A percentile compares a stretch with the other conserved stretches of the same genome.
phyloP scores from a whole-genome alignment of 2,329 filamentous ascomycete species.

The Nannizziopsis barbatae region DNA sequence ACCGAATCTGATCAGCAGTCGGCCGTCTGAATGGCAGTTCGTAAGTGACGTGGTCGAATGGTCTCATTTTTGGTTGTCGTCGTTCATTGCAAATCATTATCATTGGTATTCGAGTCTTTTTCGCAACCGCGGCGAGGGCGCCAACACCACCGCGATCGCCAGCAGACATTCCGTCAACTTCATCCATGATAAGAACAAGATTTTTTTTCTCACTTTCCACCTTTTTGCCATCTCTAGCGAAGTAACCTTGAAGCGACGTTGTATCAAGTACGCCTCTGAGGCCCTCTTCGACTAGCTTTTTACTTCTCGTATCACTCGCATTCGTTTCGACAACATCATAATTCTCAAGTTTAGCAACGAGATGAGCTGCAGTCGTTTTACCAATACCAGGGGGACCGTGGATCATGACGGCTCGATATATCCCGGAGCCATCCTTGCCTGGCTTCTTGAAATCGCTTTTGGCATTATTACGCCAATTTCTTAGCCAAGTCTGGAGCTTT shows the following conservation, averaged over 20 bases:
- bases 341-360: constrained; percentile 83
- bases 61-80: constrained; percentile 90
- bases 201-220: constrained; percentile 79
- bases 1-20: constrained; percentile 80
- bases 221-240: constrained; percentile 69
- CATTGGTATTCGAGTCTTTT: constrained; percentile 85
- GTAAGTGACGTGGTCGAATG: constrained; percentile 76
- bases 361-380: constrained; percentile 91
- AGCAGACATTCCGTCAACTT: constrained; percentile 97
- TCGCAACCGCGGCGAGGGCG: constrained; percentile 85
- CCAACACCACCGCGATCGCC: constrained; percentile 93
- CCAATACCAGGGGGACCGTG: constrained; percentile 93
- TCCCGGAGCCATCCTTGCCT: constrained; percentile 73
- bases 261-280: constrained; percentile 88
- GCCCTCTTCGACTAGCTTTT: constrained; percentile 82
- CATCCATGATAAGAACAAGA: constrained; percentile 93
- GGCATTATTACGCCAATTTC: constrained; percentile 65
- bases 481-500: constrained; percentile 78
- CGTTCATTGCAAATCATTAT: constrained; percentile 98
- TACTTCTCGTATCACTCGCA: constrained; percentile 89
- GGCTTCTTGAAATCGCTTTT: constrained; percentile 71
- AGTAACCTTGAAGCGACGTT: constrained; percentile 82
- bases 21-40: constrained; percentile 83
- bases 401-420: constrained; percentile 80
- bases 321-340: constrained; percentile 93